Evolutionary conservation across 2,329 filamentous ascomycete species (phyloP).

Genomic region (Pezicula neosporulosa): DNA sequence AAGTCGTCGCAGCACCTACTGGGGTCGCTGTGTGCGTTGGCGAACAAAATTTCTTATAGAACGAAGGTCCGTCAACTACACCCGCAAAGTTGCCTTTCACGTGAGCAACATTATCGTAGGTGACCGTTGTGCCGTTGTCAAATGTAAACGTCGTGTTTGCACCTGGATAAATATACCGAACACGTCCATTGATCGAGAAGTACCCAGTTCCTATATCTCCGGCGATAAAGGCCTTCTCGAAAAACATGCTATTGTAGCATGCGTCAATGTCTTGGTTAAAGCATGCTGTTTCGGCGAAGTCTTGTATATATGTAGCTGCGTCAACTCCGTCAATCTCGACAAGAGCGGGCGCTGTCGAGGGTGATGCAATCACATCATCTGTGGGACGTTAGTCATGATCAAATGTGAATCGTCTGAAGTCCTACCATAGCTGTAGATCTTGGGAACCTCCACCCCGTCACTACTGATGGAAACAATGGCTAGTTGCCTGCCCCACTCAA

Average conservation of each 20-base stretch:
- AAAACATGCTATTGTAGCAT: slow-evolving; percentile 39
- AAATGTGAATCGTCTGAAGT: background rate
- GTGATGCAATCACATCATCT: slow-evolving; percentile 40
- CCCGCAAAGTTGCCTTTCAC: slow-evolving; percentile 31
- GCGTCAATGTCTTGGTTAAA: slow-evolving; percentile 36
- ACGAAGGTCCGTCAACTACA: slow-evolving; percentile 23
- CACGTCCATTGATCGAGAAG: slow-evolving; percentile 33
- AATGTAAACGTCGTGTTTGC: slow-evolving; percentile 35
- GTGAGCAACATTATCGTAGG: slow-evolving; percentile 30
- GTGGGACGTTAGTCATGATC: background rate
- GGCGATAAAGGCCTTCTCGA: slow-evolving; percentile 25
- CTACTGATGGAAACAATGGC: slow-evolving; percentile 56
- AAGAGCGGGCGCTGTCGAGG: slow-evolving; percentile 43
- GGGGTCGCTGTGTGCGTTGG: background rate
- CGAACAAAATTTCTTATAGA: slow-evolving; percentile 23
- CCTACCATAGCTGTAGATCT: slow-evolving; percentile 50
- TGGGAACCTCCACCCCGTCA: slow-evolving; percentile 55
- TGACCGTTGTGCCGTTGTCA: slow-evolving; percentile 33
- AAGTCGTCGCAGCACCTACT: background rate
- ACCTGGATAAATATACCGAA: slow-evolving; percentile 35
- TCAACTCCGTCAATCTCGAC: slow-evolving; percentile 54
- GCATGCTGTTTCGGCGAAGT: slow-evolving; percentile 35
- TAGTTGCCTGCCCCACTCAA: slow-evolving; percentile 45
- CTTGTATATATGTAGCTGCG: slow-evolving; percentile 43
- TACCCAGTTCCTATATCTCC: slow-evolving; percentile 26